Evolutionary conservation across 106 monocot species (phyloP), one percentile per base, ranked within the genome.

Genomic region (Vanilla planifolia): DNA sequence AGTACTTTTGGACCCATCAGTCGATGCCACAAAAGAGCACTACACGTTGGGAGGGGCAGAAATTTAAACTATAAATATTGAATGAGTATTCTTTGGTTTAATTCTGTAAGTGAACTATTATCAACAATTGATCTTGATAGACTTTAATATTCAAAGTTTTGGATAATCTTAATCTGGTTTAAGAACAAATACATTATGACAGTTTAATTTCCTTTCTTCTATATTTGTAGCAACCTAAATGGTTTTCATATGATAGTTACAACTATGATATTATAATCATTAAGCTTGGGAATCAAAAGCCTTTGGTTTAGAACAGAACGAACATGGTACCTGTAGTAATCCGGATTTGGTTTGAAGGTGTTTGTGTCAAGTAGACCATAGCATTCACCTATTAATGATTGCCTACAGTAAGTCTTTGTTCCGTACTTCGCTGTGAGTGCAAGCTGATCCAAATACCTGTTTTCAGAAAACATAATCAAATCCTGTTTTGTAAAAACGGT

Each of bases 21-120:
- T 43, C 80, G 80, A 76, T 89, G 94, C 94, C 94, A 95, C 10
- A 92, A 63, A 44, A 92, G 80, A 56, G 92, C 92, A 68, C 92
- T n/a, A n/a, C n/a, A n/a, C n/a, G n/a, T n/a, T 92, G 83, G 58
- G 77, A 1, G 13, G 28, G 34, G 10, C 56, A 40, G 7, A 66
- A 28, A 6, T 27, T 10, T n/a, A n/a, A n/a, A n/a, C n/a, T n/a
- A n/a, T n/a, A n/a, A n/a, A 29, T 27, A 27, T 62, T 4, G 7
- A 23, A 0, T 17, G 7, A 16, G 5, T 50, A 50, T 50, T 50
- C 19, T 50, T 23, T 50, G 2, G 19, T 20, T 48, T 17, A 48
- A n/a, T 2, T 15, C 21, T 7, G 7, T 15, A 1, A 1, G 21
- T 48, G 6, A 17, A 48, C n/a, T 2, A n/a, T 8, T 16, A 8